A percentile compares a stretch with the other conserved stretches of the same genome.
Evolutionary conservation across 352 stramenopile species (phyloP).

Genomic region (Saprolegnia parasitica): DNA sequence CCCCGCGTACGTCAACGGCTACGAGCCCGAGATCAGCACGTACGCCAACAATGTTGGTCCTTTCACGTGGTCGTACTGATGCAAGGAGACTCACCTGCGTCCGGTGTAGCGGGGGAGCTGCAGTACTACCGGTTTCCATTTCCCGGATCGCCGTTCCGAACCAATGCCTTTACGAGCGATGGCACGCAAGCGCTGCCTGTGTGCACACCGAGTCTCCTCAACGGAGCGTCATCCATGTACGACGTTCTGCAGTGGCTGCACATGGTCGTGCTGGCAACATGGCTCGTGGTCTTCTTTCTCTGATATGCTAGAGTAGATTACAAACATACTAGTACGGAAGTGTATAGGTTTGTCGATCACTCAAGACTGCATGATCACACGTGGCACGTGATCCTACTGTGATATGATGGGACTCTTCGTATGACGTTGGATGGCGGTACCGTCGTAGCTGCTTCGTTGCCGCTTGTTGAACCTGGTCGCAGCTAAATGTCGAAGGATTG

Average conservation of each 20-base stretch:
- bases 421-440: too few species aligned
- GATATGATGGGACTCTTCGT: too few species aligned
- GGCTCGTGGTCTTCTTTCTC: too few species aligned
- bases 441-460: too few species aligned
- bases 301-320: too few species aligned
- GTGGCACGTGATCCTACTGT: too few species aligned
- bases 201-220: constrained; percentile 80
- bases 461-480: not conserved
- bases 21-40: constrained; percentile 50
- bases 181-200: constrained; percentile 68
- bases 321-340: too few species aligned
- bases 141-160: constrained; percentile 71
- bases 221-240: constrained; percentile 31
- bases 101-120: not conserved
- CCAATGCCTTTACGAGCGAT: constrained; percentile 63
- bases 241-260: not conserved
- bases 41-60: constrained; percentile 51
- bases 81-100: not conserved
- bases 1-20: constrained; percentile 64
- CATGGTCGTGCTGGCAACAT: not conserved
- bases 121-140: constrained; percentile 71
- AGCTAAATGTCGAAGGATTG: not conserved
- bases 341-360: too few species aligned
- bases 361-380: too few species aligned
- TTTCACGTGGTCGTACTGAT: not conserved